Evolutionary conservation across 257 asterid genomes (phyloP).

Genomic region (Thymus quinquecostatus): DNA sequence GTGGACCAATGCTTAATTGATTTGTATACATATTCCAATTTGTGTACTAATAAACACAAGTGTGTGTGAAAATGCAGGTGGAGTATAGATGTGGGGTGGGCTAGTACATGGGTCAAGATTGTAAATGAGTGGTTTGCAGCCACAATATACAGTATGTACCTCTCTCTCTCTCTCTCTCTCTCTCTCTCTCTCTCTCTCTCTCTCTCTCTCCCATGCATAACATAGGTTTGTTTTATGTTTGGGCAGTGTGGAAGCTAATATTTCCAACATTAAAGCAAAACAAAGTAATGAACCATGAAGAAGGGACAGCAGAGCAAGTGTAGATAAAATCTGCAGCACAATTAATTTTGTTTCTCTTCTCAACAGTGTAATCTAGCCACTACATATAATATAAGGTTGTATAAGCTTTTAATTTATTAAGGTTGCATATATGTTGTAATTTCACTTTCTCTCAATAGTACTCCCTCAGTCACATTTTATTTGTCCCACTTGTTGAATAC

Average conservation of each 20-base stretch:
- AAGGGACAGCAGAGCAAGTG: slow-evolving; percentile 49
- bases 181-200: neutral
- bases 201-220: neutral
- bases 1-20: slow-evolving; percentile 18
- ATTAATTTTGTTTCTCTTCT: slow-evolving; percentile 37
- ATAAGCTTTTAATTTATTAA: neutral
- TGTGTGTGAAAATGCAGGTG: slow-evolving; percentile 48
- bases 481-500: no score
- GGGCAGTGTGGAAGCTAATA: slow-evolving; percentile 91
- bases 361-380: neutral
- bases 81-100: slow-evolving; percentile 98
- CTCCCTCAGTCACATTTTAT: no score
- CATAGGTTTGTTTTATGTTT: slow-evolving; percentile 18
- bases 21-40: neutral
- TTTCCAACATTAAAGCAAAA: slow-evolving; percentile 64
- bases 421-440: neutral
- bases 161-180: neutral
- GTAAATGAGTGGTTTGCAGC: slow-evolving; percentile 96
- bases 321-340: slow-evolving; percentile 33
- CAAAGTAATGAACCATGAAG: slow-evolving; percentile 73
- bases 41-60: neutral
- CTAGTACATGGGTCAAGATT: slow-evolving; percentile 93
- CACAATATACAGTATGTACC: slow-evolving; percentile 70
- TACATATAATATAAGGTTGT: slow-evolving; percentile 4
- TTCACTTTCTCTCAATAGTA: no score